Conservation (phyloP, 2,329 filamentous ascomycete genomes). For the Colletotrichum tanaceti region DNA sequence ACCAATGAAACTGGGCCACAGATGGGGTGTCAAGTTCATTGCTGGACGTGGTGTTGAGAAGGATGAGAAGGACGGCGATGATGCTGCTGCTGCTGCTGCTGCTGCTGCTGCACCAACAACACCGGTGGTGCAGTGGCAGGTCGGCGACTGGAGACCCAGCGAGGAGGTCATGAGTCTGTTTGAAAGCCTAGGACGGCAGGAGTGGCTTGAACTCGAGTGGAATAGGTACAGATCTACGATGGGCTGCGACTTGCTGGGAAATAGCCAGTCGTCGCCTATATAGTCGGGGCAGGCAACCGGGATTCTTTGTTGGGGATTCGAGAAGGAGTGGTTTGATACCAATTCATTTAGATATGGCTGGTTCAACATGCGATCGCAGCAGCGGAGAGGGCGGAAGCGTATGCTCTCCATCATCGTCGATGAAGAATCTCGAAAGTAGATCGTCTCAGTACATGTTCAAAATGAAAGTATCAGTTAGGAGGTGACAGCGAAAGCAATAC, state of each 20-base stretch:
- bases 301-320: too few species aligned
- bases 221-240: constrained; percentile 11
- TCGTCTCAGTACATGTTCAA: too few species aligned
- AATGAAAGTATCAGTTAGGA: too few species aligned
- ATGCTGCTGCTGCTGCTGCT: neutral
- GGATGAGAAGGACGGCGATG: neutral
- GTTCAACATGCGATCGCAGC: too few species aligned
- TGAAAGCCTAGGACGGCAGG: constrained; percentile 41
- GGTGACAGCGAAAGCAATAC: too few species aligned
- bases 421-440: too few species aligned
- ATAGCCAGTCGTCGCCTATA: constrained; percentile 10
- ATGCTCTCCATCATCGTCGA: too few species aligned
- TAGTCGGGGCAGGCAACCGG: constrained; percentile 21
- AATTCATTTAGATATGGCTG: too few species aligned
- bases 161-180: constrained; percentile 41
- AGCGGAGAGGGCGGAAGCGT: too few species aligned
- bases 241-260: constrained; percentile 24
- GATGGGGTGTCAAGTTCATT: constrained; percentile 43
- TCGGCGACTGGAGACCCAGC: constrained; percentile 44
- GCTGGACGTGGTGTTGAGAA: constrained; percentile 32
- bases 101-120: constrained; percentile 16
- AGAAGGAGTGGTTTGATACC: too few species aligned
- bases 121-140: constrained; percentile 44
- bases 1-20: constrained; percentile 30
- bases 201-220: constrained; percentile 43